Conservation (phyloP, 1,139 yeast species). For the Magnusiomyces starmeri region DNA sequence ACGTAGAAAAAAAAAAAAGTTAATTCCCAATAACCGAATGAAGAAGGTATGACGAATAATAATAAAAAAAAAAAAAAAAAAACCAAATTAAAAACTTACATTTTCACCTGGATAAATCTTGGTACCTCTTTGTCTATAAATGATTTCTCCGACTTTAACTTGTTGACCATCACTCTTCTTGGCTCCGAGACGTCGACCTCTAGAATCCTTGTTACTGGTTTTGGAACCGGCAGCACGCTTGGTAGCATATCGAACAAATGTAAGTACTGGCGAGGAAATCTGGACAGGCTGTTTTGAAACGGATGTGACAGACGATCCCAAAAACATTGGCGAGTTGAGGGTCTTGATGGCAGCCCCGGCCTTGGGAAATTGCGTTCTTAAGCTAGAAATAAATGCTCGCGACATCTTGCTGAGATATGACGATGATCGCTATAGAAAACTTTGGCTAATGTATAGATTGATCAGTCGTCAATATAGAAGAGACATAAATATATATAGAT, state of each 20-base stretch:
- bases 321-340: conserved; percentile 11
- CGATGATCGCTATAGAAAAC: no score
- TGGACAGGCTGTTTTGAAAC: background rate
- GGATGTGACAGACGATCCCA: conserved; percentile 18
- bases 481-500: background rate
- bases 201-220: conserved; percentile 89
- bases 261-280: conserved; percentile 22
- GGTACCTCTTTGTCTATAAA: conserved; percentile 96
- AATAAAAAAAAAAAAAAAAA: conserved; percentile 23
- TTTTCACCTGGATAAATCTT: conserved; percentile 93
- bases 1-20: background rate
- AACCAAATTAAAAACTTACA: conserved; percentile 5
- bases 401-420: conserved; percentile 1
- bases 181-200: conserved; percentile 91
- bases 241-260: conserved; percentile 79
- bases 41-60: background rate
- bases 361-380: conserved; percentile 4
- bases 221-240: conserved; percentile 91
- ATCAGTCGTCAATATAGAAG: background rate
- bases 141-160: conserved; percentile 77
- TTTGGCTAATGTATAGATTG: background rate
- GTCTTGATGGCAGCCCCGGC: background rate
- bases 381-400: background rate
- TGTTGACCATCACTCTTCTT: conserved; percentile 69
- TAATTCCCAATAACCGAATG: background rate